Evolutionary conservation across 139 green algal species (phyloP).

Genomic region (Micromonas commoda): DNA sequence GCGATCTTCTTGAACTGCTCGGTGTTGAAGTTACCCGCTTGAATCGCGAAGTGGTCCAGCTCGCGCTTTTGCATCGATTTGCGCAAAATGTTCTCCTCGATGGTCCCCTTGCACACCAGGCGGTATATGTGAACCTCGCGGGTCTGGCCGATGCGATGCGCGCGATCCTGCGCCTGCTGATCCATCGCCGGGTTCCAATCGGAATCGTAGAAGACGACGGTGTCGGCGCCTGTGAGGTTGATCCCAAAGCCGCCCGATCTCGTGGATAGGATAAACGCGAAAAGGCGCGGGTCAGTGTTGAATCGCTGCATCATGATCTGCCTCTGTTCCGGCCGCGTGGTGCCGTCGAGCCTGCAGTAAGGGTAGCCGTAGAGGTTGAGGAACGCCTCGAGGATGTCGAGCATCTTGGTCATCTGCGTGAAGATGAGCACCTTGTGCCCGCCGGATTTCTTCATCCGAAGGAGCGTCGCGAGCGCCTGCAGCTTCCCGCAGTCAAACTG

Average conservation of each 20-base stretch:
- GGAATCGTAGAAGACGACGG: slow-evolving; percentile 98
- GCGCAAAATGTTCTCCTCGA: slow-evolving; percentile 97
- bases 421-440: slow-evolving; percentile 92
- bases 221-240: slow-evolving; percentile 96
- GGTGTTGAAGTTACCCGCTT: slow-evolving; percentile 82
- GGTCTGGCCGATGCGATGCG: slow-evolving; percentile 94
- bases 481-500: slow-evolving; percentile 50
- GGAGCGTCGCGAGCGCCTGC: slow-evolving; percentile 48
- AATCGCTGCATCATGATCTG: slow-evolving; percentile 84
- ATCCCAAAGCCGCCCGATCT: slow-evolving; percentile 92
- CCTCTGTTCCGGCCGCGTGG: slow-evolving; percentile 91
- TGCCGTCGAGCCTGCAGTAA: slow-evolving; percentile 91
- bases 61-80: slow-evolving; percentile 95
- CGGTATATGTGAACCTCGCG: slow-evolving; percentile 92
- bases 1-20: slow-evolving; percentile 36
- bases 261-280: slow-evolving; percentile 93
- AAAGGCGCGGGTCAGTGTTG: slow-evolving; percentile 81
- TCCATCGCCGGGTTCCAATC: slow-evolving; percentile 96
- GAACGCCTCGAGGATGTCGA: slow-evolving; percentile 94
- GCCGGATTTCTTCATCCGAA: slow-evolving; percentile 66
- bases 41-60: slow-evolving; percentile 92
- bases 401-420: slow-evolving; percentile 92
- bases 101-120: slow-evolving; percentile 79
- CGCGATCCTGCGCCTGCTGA: slow-evolving; percentile 81
- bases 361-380: slow-evolving; percentile 89